phyloP scores from a whole-genome alignment of 78 protist genomes.

The Dictyostelium capitatum region DNA sequence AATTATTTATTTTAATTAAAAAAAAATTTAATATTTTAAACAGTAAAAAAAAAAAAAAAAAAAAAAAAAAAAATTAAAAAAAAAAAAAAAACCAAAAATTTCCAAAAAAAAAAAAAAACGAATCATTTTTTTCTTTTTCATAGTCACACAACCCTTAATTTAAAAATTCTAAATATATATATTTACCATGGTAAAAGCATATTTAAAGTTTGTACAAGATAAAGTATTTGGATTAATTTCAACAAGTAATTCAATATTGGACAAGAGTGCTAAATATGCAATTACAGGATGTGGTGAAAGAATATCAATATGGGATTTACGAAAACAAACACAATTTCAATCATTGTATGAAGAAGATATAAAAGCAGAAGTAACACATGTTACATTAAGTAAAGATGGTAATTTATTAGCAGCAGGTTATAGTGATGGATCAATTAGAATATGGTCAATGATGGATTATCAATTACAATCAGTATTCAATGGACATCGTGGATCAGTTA shows the following conservation, averaged over 20 bases:
- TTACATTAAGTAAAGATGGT: constrained; percentile 43
- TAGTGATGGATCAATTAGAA: constrained; percentile 87
- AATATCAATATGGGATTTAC: constrained; percentile 65
- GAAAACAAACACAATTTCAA: neutral
- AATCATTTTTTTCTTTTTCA: neutral
- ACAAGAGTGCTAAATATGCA: constrained; percentile 23
- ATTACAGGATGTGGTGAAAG: constrained; percentile 78
- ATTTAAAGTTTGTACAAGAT: constrained; percentile 62
- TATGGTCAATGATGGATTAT: constrained; percentile 61
- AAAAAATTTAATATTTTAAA: too few species aligned
- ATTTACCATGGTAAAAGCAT: constrained; percentile 71
- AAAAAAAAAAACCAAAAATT: too few species aligned
- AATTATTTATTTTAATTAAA: neutral
- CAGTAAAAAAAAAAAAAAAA: too few species aligned
- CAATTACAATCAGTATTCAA: constrained; percentile 38
- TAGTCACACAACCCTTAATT: too few species aligned
- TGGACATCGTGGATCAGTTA: constrained; percentile 88
- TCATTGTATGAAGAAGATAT: constrained; percentile 52
- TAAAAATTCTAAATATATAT: too few species aligned
- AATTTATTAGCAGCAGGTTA: constrained; percentile 60
- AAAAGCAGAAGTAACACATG: constrained; percentile 23
- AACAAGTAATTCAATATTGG: constrained; percentile 44
- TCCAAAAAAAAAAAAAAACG: neutral
- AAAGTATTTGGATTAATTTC: constrained; percentile 62
- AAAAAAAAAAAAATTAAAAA: too few species aligned